Evolutionary conservation across 352 stramenopile genomes (phyloP).

Genomic region (Globisporangium lucens): DNA sequence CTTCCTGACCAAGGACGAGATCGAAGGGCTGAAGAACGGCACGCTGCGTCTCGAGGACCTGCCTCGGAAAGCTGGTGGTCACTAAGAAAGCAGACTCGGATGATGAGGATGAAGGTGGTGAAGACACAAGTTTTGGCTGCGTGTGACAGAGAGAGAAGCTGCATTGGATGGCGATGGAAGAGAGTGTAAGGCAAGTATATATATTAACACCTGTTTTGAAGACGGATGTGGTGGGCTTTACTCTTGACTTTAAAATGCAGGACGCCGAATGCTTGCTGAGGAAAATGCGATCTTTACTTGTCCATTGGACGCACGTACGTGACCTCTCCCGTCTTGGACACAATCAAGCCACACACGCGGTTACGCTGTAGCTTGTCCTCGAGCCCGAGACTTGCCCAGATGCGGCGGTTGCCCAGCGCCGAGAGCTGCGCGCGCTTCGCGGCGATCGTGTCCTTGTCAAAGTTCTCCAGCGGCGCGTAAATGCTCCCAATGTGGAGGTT

Average conservation of each 20-base stretch:
- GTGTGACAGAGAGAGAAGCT: background rate
- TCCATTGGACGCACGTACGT: conserved; percentile 63
- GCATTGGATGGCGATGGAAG: background rate
- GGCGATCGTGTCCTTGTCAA: conserved; percentile 79
- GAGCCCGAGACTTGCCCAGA: conserved; percentile 83
- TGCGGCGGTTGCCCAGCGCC: conserved; percentile 70
- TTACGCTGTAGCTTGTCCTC: conserved; percentile 68
- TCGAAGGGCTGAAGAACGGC: conserved; percentile 64
- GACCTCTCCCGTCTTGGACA: conserved; percentile 73
- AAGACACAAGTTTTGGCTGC: conserved; percentile 4
- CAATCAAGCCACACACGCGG: conserved; percentile 55
- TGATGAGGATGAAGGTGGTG: background rate
- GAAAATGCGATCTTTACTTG: conserved; percentile 26
- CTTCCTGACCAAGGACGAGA: conserved; percentile 83
- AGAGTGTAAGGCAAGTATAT: conserved; percentile 4
- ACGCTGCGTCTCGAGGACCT: conserved; percentile 65
- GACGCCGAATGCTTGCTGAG: background rate
- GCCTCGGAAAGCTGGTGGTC: conserved; percentile 31
- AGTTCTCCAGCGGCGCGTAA: conserved; percentile 71
- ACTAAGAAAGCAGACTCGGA: background rate
- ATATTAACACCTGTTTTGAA: conserved; percentile 4
- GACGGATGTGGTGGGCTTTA: background rate
- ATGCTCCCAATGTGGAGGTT: conserved; percentile 66
- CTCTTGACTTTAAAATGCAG: background rate
- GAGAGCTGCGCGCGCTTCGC: conserved; percentile 74